Conservation (phyloP, 2,329 filamentous ascomycete genomes). For the Mycosphaerella sp. region DNA sequence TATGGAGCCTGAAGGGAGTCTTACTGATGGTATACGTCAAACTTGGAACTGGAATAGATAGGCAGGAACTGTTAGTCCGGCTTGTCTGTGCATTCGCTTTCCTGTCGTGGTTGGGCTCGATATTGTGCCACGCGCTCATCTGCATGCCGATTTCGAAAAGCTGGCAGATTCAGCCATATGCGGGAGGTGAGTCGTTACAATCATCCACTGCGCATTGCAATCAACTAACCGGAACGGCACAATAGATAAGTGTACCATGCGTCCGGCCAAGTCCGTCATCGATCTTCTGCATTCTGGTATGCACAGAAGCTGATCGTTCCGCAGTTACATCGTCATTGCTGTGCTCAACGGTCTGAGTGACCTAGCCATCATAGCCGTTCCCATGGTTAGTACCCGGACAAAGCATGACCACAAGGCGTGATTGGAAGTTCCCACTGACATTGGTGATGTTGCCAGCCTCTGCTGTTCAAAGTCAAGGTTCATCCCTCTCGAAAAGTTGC, state of each 20-base stretch:
- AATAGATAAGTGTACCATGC: background rate
- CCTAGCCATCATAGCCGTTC: conserved; percentile 53
- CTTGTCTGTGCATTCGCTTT: conserved; percentile 24
- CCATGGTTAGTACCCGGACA: conserved; percentile 33
- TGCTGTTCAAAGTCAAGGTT: conserved; percentile 47
- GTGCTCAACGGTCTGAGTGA: conserved; percentile 57
- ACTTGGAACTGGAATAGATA: conserved; percentile 25
- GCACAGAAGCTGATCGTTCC: conserved; percentile 8
- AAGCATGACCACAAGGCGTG: background rate
- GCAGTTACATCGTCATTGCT: conserved; percentile 55
- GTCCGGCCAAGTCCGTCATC: background rate
- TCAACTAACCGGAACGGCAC: background rate
- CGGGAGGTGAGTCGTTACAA: conserved; percentile 5
- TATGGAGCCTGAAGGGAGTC: conserved; percentile 33
- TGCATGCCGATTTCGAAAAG: conserved; percentile 28
- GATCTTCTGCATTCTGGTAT: background rate
- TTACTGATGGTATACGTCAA: conserved; percentile 32
- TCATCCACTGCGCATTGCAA: background rate
- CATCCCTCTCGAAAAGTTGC: conserved; percentile 48
- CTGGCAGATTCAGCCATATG: conserved; percentile 32
- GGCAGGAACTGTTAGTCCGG: conserved; percentile 25
- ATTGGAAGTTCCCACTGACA: background rate
- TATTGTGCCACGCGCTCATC: conserved; percentile 30
- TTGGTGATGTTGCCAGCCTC: conserved; percentile 31
- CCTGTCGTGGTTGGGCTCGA: conserved; percentile 26